Evolutionary conservation across 2,329 filamentous ascomycete species (phyloP).

Genomic region (Exophiala alcalophila): DNA sequence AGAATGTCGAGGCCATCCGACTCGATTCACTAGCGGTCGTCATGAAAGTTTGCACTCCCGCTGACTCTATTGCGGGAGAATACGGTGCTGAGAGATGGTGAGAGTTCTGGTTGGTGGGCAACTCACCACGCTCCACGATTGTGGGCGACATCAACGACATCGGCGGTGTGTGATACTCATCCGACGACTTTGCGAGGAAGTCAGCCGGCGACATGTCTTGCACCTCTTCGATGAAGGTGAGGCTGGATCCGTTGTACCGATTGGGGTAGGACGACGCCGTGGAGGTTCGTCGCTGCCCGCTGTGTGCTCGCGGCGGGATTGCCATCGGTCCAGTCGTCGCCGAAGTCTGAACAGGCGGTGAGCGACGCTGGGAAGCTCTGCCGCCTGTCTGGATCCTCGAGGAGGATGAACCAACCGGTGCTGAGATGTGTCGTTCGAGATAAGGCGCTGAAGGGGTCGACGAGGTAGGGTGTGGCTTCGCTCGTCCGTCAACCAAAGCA

Average conservation of each 20-base stretch:
- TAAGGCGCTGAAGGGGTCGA: slow-evolving; percentile 24
- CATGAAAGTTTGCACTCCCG: slow-evolving; percentile 26
- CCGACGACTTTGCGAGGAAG: slow-evolving; percentile 40
- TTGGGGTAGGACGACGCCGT: slow-evolving; percentile 37
- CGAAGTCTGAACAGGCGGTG: slow-evolving; percentile 38
- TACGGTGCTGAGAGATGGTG: slow-evolving; percentile 28
- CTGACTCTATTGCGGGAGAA: slow-evolving; percentile 31
- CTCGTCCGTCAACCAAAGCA: slow-evolving; percentile 28
- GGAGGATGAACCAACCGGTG: slow-evolving; percentile 14
- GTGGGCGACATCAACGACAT: slow-evolving; percentile 32
- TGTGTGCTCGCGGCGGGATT: slow-evolving; percentile 28
- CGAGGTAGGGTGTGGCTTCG: slow-evolving; percentile 19
- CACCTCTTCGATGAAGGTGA: slow-evolving; percentile 38
- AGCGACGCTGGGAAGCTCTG: slow-evolving; percentile 24
- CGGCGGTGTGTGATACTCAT: slow-evolving; percentile 31
- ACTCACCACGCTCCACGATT: slow-evolving; percentile 31
- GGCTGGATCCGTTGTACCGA: slow-evolving; percentile 37
- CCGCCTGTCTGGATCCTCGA: slow-evolving; percentile 10
- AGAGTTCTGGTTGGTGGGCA: slow-evolving; percentile 28
- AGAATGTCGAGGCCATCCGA: slow-evolving; percentile 31
- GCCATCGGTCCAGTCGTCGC: slow-evolving; percentile 32
- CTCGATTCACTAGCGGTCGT: slow-evolving; percentile 31
- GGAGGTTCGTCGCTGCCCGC: slow-evolving; percentile 22
- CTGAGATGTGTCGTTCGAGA: slow-evolving; percentile 30
- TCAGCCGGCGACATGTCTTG: slow-evolving; percentile 44